Percentiles rank a stretch among this genome's conserved stretches.
Conservation (phyloP, 805 yeast species). For the Alloascoidea africana region DNA sequence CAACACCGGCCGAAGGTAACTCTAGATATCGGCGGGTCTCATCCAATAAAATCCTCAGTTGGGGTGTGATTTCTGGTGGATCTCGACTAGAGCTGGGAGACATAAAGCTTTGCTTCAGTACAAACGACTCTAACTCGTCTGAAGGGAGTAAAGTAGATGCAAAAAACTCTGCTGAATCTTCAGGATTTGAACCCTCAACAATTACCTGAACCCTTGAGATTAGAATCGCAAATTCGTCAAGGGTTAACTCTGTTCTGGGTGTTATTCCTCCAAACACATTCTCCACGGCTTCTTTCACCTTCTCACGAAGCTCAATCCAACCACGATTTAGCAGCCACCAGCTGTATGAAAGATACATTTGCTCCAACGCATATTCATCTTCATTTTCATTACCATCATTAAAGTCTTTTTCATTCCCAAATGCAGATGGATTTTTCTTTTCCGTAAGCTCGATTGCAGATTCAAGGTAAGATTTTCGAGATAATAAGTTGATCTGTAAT, state of each 20-base stretch:
- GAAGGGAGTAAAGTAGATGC: slow-evolving; percentile 32
- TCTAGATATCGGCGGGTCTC: slow-evolving; percentile 27
- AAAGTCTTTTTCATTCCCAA: slow-evolving; percentile 8
- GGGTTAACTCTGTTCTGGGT: slow-evolving; percentile 57
- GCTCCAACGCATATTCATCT: slow-evolving; percentile 20
- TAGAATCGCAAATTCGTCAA: slow-evolving; percentile 39
- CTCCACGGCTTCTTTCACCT: slow-evolving; percentile 41
- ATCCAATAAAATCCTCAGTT: slow-evolving; percentile 20
- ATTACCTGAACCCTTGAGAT: slow-evolving; percentile 24
- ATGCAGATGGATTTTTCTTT: slow-evolving; percentile 8
- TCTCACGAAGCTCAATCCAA: slow-evolving; percentile 41
- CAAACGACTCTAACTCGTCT: slow-evolving; percentile 31
- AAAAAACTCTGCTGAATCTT: slow-evolving; percentile 12
- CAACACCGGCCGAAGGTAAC: slow-evolving; percentile 22
- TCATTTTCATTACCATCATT: no score
- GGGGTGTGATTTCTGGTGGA: slow-evolving; percentile 5
- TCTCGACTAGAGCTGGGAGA: slow-evolving; percentile 2
- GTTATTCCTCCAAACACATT: slow-evolving; percentile 45
- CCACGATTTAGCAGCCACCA: slow-evolving; percentile 94
- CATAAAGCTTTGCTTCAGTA: slow-evolving; percentile 33
- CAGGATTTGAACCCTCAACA: slow-evolving; percentile 16
- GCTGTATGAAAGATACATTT: slow-evolving; percentile 70
- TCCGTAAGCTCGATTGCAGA: slow-evolving; percentile 63
- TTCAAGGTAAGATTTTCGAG: slow-evolving; percentile 73
- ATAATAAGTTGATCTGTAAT: slow-evolving; percentile 75